Evolutionary conservation across 2,329 filamentous ascomycete genomes (phyloP).

Genomic region (Talaromyces sp.): DNA sequence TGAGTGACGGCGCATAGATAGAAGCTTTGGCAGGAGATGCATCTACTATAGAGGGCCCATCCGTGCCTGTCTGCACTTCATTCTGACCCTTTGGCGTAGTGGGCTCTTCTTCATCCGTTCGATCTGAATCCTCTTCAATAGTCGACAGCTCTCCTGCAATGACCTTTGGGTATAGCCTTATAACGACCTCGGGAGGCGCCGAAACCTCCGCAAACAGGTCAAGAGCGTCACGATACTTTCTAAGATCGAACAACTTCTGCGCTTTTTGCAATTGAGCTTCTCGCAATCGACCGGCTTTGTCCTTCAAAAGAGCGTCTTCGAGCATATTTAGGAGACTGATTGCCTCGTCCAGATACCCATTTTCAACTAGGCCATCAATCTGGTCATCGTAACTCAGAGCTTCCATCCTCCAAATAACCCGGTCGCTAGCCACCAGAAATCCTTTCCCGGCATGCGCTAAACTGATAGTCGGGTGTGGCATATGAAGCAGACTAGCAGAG

Average conservation of each 20-base stretch:
- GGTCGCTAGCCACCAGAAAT: conserved; percentile 87
- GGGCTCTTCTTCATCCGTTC: conserved; percentile 27
- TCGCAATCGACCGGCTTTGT: conserved; percentile 76
- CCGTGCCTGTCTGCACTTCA: conserved; percentile 26
- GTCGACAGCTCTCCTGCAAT: conserved; percentile 79
- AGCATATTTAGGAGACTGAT: conserved; percentile 85
- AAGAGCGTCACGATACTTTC: conserved; percentile 79
- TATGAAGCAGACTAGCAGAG: conserved; percentile 79
- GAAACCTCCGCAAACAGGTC: conserved; percentile 89
- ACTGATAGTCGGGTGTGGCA: conserved; percentile 87
- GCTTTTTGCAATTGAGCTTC: conserved; percentile 92
- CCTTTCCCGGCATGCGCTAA: conserved; percentile 95
- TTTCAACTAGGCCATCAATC: conserved; percentile 73
- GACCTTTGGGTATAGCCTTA: conserved; percentile 74
- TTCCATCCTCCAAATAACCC: conserved; percentile 93
- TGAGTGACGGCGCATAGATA: conserved; percentile 36
- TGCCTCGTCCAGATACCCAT: conserved; percentile 78
- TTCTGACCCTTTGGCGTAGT: conserved; percentile 27
- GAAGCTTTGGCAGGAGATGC: conserved; percentile 24
- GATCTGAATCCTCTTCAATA: conserved; percentile 49
- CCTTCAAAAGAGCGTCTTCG: conserved; percentile 81
- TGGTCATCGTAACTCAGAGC: conserved; percentile 88
- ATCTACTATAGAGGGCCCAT: conserved; percentile 28
- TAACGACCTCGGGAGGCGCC: conserved; percentile 82
- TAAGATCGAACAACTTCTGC: conserved; percentile 74